Base-by-base conservation (phyloP, 345 rosid species). In the Nephelium lappaceum region DNA sequence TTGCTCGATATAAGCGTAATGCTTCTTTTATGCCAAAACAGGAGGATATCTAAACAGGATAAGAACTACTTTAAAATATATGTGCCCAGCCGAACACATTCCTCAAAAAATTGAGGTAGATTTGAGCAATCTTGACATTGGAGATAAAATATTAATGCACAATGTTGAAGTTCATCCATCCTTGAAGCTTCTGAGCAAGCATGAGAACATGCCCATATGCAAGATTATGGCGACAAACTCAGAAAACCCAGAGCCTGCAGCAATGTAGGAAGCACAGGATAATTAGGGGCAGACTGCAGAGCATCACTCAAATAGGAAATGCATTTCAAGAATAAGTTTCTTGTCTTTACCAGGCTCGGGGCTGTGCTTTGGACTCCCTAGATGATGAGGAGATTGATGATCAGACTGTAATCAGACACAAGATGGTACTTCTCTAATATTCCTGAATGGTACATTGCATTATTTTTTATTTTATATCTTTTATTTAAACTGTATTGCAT, bases 91-190 rank as follows among this genome's bases (percentile, higher is more conserved):
- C 0, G 98, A 92, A 73, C 88, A 85, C 80, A 88, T 96, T 72
- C 98, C 98, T 73, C 86, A 87, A 6, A 91, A 93, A 82, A 84
- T 96, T 18, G 95, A 96, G 85, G 91, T 94, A 65, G 99, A 96
- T 25, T 83, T 94, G 72, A 91, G 99, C 87, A 89, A 85, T 23
- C 89, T 96, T 38, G 98, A 93, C 79, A 82, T 91, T 43, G 98
- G 84, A 69, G 98, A 92, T 81, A 84, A 83, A 79, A 85, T 94
- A 61, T 81, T 74, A 19, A 79, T 95, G 88, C 73, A 60, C 36
- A 97, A 95, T 42, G 69, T 93, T 9, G 84, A 77, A 71, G 87
- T 93, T 68, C 95, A 93, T 85, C 88, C 92, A 5, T 83, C 97
- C 5, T 19, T 91, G 86, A 91, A 88, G 91, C 94, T 92, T 79